phyloP scores from a whole-genome alignment of 768 basidiomycete species.

The Pleurotus tuoliensis region DNA sequence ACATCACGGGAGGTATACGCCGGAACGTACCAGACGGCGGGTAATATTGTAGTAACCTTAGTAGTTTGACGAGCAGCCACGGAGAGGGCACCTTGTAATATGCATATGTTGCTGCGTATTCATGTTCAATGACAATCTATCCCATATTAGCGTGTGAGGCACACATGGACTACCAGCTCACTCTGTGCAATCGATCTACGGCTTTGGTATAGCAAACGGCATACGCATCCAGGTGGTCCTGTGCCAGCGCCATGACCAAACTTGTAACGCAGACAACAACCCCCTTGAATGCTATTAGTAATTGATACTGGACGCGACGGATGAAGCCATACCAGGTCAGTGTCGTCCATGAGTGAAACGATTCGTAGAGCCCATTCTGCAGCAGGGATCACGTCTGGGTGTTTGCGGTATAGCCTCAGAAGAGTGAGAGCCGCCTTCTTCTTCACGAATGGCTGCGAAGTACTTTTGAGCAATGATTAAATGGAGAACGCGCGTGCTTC shows the following conservation, averaged over 20 bases:
- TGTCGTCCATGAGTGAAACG: conserved; percentile 93
- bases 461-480: conserved; percentile 44
- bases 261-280: conserved; percentile 94
- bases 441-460: conserved; percentile 92
- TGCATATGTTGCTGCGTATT: conserved; percentile 84
- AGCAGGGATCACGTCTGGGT: conserved; percentile 89
- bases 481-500: neutral
- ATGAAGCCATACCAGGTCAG: conserved; percentile 59
- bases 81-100: conserved; percentile 98
- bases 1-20: neutral
- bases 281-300: conserved; percentile 48
- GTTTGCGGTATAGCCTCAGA: conserved; percentile 91
- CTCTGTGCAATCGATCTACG: conserved; percentile 82
- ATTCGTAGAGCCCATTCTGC: conserved; percentile 95
- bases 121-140: conserved; percentile 87
- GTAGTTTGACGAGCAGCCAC: conserved; percentile 95
- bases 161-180: conserved; percentile 28
- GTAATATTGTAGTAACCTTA: conserved; percentile 92
- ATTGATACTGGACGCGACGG: conserved; percentile 3
- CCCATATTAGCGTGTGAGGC: conserved; percentile 5
- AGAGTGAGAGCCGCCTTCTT: conserved; percentile 97
- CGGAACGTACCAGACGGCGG: conserved; percentile 76
- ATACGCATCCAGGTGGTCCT: conserved; percentile 88
- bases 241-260: conserved; percentile 89
- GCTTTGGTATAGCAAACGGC: conserved; percentile 93